These are phyloP conservation scores for Aspergillus sparsus DNA, from an alignment of 495 filamentous ascomycete genomes.

Conservation along the genomic window DNA sequence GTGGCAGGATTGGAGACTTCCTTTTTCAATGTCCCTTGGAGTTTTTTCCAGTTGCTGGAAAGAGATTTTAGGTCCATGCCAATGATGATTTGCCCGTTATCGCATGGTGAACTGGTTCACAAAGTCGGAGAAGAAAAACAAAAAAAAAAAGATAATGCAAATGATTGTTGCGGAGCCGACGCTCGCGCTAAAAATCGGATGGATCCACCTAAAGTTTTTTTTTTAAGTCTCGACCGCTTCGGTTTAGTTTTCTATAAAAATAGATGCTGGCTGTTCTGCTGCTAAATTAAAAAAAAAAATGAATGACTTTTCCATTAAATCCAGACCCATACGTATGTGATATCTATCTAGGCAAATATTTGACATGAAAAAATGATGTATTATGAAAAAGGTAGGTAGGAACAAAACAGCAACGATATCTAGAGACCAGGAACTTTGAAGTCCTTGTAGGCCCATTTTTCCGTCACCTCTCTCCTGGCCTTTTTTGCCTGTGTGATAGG, in stretches of 20 bases:
- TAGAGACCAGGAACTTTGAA: conserved; percentile 62
- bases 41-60: conserved; percentile 72
- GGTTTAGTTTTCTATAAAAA: too few relatives aligned
- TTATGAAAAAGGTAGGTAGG: not conserved
- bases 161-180: conserved; percentile 22
- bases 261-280: not conserved
- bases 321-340: conserved; percentile 16
- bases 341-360: conserved; percentile 17
- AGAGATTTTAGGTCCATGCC: conserved; percentile 50
- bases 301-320: conserved; percentile 14
- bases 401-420: conserved; percentile 22
- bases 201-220: conserved; percentile 14
- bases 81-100: conserved; percentile 18
- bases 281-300: conserved; percentile 3
- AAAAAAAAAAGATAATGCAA: conserved; percentile 18
- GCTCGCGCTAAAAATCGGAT: conserved; percentile 24
- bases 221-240: not conserved
- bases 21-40: conserved; percentile 64
- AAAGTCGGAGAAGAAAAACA: not conserved
- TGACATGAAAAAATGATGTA: conserved; percentile 20
- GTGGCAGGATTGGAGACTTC: conserved; percentile 34
- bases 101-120: conserved; percentile 21
- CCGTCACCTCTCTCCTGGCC: conserved; percentile 72
- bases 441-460: conserved; percentile 98
- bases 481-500: conserved; percentile 77